phyloP scores from a whole-genome alignment of 2,329 filamentous ascomycete species.

The Botrytis pseudocinerea region DNA sequence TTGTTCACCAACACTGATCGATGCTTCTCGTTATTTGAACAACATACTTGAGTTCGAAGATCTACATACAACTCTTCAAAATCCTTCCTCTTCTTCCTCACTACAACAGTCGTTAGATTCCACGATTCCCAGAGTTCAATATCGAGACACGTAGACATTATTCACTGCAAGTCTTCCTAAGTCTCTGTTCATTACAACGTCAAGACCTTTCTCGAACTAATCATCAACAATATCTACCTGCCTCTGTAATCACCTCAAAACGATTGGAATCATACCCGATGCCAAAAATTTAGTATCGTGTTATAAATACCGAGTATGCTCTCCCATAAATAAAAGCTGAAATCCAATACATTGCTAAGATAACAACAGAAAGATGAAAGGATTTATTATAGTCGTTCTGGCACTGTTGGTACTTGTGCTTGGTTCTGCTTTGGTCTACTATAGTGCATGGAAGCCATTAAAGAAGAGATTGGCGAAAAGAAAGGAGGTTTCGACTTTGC shows the following conservation, averaged over 20 bases:
- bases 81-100: background rate
- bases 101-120: background rate
- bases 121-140: background rate
- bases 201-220: background rate
- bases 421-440: background rate
- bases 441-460: background rate
- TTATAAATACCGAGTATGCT: background rate
- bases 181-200: background rate
- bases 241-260: background rate
- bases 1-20: background rate
- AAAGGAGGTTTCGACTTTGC: background rate
- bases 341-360: background rate
- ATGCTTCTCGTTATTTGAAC: background rate
- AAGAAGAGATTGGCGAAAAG: background rate
- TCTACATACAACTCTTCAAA: background rate
- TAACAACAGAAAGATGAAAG: background rate
- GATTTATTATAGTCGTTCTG: background rate
- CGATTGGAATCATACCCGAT: background rate
- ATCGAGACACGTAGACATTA: background rate
- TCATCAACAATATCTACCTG: background rate
- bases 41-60: background rate
- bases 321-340: background rate
- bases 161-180: background rate
- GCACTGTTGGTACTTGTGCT: background rate
- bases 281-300: background rate